A percentile compares a stretch with the other conserved stretches of the same genome.
phyloP scores from a whole-genome alignment of 352 stramenopile genomes.

The Globisporangium middletonii region DNA sequence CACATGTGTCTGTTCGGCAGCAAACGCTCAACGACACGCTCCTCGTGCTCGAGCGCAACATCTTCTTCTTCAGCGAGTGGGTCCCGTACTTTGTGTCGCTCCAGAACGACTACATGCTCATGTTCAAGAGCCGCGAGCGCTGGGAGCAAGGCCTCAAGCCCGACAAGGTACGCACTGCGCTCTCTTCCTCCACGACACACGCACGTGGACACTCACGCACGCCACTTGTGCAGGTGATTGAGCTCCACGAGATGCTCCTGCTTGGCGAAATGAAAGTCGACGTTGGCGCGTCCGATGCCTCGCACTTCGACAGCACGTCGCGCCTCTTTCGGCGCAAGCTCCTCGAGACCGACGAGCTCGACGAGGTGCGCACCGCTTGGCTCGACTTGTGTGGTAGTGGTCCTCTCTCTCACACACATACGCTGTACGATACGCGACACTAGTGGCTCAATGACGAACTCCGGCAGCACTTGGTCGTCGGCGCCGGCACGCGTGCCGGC shows the following conservation, averaged over 20 bases:
- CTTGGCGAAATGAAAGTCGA: slow-evolving; percentile 87
- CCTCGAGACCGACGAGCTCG: slow-evolving; percentile 68
- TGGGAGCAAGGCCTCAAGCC: slow-evolving; percentile 81
- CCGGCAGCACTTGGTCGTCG: slow-evolving; percentile 43
- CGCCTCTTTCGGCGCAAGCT: slow-evolving; percentile 73
- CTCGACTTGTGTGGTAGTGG: background rate
- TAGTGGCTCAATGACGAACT: slow-evolving; percentile 76
- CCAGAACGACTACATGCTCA: slow-evolving; percentile 69
- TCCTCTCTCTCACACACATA: background rate
- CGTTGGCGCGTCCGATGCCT: slow-evolving; percentile 23
- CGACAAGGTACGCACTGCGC: slow-evolving; percentile 44
- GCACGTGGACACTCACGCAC: too few relatives aligned
- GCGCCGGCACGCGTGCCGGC: slow-evolving; percentile 33
- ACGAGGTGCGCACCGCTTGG: slow-evolving; percentile 34
- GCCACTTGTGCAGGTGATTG: slow-evolving; percentile 41
- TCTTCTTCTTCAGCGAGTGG: slow-evolving; percentile 84
- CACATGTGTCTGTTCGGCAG: slow-evolving; percentile 17
- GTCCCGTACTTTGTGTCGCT: slow-evolving; percentile 78
- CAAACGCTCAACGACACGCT: slow-evolving; percentile 85
- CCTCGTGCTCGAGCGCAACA: slow-evolving; percentile 69
- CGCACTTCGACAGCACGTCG: slow-evolving; percentile 14
- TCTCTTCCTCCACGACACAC: background rate
- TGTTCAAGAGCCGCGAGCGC: slow-evolving; percentile 74
- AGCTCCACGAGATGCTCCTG: slow-evolving; percentile 63
- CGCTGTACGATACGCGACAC: background rate